phyloP scores from a whole-genome alignment of 306 rosid genomes.

The Fragaria nilgerrensis region DNA sequence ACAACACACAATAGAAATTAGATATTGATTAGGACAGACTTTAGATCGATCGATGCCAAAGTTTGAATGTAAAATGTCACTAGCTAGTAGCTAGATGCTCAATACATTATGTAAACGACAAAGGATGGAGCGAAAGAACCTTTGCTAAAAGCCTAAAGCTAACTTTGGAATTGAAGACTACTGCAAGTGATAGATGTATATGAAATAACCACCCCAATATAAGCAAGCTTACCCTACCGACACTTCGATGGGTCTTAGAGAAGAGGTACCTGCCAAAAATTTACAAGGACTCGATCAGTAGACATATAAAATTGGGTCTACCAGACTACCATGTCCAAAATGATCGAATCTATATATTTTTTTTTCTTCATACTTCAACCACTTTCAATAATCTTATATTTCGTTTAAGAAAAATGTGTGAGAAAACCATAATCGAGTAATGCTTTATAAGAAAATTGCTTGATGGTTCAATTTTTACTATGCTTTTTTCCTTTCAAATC shows the following conservation, averaged over 20 bases:
- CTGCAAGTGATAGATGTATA: background rate
- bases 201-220: background rate
- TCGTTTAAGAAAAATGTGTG: background rate
- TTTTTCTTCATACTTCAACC: background rate
- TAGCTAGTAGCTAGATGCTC: background rate
- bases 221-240: background rate
- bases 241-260: background rate
- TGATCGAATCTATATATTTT: background rate
- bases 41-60: background rate
- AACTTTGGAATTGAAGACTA: background rate
- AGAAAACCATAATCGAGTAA: background rate
- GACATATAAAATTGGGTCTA: background rate
- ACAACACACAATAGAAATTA: background rate
- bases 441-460: no score
- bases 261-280: background rate
- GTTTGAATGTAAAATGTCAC: background rate
- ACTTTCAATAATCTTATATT: background rate
- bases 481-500: no score
- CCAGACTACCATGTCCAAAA: background rate
- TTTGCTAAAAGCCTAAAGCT: conserved; percentile 6
- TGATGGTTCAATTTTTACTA: no score
- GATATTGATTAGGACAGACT: background rate
- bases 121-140: background rate
- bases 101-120: background rate
- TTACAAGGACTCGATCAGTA: background rate